Evolutionary conservation across 352 stramenopile species (phyloP).

Genomic region (Phytophthora sojae): DNA sequence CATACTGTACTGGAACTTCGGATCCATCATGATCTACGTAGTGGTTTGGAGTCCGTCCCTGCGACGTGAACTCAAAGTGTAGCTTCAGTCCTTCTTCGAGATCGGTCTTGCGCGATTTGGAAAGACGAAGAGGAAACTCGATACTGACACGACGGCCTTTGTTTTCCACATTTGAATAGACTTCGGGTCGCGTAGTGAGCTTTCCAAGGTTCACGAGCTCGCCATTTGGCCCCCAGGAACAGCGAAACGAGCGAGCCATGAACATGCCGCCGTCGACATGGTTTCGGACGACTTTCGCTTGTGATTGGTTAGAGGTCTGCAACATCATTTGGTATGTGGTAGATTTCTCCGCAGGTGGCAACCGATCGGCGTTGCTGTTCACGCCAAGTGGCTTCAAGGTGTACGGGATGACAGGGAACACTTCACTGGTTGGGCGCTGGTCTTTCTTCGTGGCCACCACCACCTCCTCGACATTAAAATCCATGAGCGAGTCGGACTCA

Average conservation of each 20-base stretch:
- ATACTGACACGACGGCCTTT: slow-evolving; percentile 46
- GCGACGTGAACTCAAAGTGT: slow-evolving; percentile 62
- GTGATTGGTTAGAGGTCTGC: slow-evolving; percentile 41
- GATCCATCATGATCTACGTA: slow-evolving; percentile 39
- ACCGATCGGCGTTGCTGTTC: slow-evolving; percentile 24
- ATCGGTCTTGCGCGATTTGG: slow-evolving; percentile 44
- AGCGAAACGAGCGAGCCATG: slow-evolving; percentile 83
- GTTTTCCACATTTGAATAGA: slow-evolving; percentile 27
- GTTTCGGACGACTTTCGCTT: slow-evolving; percentile 51
- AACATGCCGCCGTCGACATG: slow-evolving; percentile 74
- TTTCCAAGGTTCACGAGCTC: slow-evolving; percentile 74
- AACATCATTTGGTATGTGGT: slow-evolving; percentile 79
- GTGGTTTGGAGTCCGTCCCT: slow-evolving; percentile 31
- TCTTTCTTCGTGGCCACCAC: slow-evolving; percentile 27
- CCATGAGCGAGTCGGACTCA: slow-evolving; percentile 16
- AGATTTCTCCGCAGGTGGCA: slow-evolving; percentile 53
- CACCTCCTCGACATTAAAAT: slow-evolving; percentile 33
- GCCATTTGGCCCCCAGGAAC: slow-evolving; percentile 81
- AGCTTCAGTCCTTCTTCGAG: slow-evolving; percentile 65
- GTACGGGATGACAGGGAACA: slow-evolving; percentile 46
- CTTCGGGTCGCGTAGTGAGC: slow-evolving; percentile 38
- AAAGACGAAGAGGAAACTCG: slow-evolving; percentile 57
- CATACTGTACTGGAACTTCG: slow-evolving; percentile 47
- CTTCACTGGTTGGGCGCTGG: slow-evolving; percentile 38
- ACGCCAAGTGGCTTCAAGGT: slow-evolving; percentile 40